These are phyloP conservation scores for Colletotrichum eleusines DNA, from an alignment of 2,329 filamentous ascomycete species.

Conservation along the genomic window DNA sequence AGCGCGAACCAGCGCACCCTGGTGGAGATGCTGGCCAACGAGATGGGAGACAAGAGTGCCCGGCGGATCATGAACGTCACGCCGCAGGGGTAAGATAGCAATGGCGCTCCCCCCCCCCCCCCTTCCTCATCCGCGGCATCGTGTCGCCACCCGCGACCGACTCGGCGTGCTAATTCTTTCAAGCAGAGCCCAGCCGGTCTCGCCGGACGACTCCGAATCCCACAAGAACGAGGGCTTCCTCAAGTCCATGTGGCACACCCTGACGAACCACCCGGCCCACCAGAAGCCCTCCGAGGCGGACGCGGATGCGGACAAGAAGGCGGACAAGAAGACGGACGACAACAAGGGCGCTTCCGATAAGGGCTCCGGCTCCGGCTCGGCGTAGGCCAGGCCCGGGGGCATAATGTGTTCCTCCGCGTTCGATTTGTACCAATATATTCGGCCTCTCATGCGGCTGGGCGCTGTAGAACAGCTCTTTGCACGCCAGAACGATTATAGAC, in stretches of 20 bases:
- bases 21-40: constrained; percentile 94
- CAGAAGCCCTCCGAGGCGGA: constrained; percentile 53
- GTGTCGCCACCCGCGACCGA: background rate
- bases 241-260: constrained; percentile 91
- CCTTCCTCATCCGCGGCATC: background rate
- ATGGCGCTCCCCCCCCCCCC: background rate
- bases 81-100: constrained; percentile 60
- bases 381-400: constrained; percentile 40
- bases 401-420: background rate
- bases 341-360: constrained; percentile 48
- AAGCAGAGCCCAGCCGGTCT: constrained; percentile 37
- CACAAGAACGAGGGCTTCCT: constrained; percentile 91
- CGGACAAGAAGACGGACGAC: constrained; percentile 42
- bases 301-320: constrained; percentile 44
- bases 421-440: constrained; percentile 44
- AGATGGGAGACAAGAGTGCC: constrained; percentile 92
- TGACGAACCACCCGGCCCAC: constrained; percentile 81
- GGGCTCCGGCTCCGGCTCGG: constrained; percentile 50
- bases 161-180: constrained; percentile 21
- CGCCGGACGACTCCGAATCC: constrained; percentile 54
- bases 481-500: constrained; percentile 38
- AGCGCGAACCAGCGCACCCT: constrained; percentile 92
- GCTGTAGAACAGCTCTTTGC: constrained; percentile 20
- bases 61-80: constrained; percentile 91
- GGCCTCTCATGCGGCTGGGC: constrained; percentile 19